Evolutionary conservation across 768 basidiomycete species (phyloP).

Genomic region (Leccinum truebloodii): DNA sequence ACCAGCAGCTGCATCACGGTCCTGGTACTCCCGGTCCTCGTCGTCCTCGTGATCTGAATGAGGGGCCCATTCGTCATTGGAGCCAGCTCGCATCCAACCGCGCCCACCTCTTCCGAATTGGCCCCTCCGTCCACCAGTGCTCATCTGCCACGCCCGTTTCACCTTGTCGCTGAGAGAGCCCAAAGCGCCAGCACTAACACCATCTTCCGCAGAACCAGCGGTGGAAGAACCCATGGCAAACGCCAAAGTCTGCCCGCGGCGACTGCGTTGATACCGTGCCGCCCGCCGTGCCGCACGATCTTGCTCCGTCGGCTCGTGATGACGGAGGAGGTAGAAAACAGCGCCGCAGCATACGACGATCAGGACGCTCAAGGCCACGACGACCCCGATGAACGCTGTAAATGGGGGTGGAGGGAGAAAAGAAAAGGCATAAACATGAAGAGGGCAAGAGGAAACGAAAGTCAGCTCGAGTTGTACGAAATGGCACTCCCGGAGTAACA

Average conservation of each 20-base stretch:
- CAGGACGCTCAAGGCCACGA: constrained; percentile 55
- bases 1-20: not conserved
- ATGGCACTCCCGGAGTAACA: not conserved
- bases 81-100: constrained; percentile 55
- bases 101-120: constrained; percentile 30
- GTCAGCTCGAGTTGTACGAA: not conserved
- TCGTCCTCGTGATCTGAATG: constrained; percentile 26
- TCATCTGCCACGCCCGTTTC: constrained; percentile 20
- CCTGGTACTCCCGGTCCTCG: not conserved
- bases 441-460: not conserved
- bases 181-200: not conserved
- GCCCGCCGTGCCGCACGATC: constrained; percentile 39
- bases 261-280: constrained; percentile 29
- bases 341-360: constrained; percentile 54
- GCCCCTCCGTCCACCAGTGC: constrained; percentile 2
- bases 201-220: not conserved
- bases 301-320: constrained; percentile 45
- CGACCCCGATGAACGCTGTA: constrained; percentile 59
- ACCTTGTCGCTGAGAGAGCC: constrained; percentile 31
- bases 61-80: constrained; percentile 49
- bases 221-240: constrained; percentile 12
- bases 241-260: constrained; percentile 21
- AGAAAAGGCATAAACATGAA: not conserved
- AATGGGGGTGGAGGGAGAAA: not conserved
- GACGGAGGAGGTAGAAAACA: constrained; percentile 56